Conservation (phyloP, 345 rosid genomes). For the Hirschfeldia incana region DNA sequence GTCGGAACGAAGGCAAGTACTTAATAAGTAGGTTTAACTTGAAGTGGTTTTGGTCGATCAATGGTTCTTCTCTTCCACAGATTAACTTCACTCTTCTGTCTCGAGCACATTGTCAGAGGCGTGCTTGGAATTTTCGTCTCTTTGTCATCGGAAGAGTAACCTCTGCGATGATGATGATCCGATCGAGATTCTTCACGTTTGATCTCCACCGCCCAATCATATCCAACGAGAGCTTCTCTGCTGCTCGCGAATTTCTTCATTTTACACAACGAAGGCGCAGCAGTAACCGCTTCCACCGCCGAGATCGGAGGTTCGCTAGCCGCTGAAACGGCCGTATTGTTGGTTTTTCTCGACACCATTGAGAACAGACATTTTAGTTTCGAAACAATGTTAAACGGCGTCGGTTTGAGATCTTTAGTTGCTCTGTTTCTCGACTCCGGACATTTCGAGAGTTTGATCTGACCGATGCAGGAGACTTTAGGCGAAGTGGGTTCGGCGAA, state of each 20-base stretch:
- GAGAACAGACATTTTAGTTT: slow-evolving; percentile 49
- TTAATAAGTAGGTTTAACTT: slow-evolving; percentile 33
- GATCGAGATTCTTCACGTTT: slow-evolving; percentile 10
- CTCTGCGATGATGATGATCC: neutral
- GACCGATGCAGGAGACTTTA: slow-evolving; percentile 89
- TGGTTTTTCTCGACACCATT: slow-evolving; percentile 35
- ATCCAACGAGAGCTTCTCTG: slow-evolving; percentile 48
- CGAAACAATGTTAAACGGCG: slow-evolving; percentile 18
- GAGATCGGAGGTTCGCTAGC: slow-evolving; percentile 33
- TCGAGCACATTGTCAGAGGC: slow-evolving; percentile 19
- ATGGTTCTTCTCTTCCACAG: slow-evolving; percentile 74
- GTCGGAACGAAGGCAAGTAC: neutral
- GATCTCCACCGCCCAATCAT: slow-evolving; percentile 67
- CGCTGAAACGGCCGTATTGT: neutral
- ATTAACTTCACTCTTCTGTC: slow-evolving; percentile 51
- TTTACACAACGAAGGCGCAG: slow-evolving; percentile 46
- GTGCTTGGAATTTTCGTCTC: slow-evolving; percentile 14
- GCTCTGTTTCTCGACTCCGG: slow-evolving; percentile 27
- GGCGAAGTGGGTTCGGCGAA: slow-evolving; percentile 81
- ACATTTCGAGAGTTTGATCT: slow-evolving; percentile 52
- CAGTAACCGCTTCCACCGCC: neutral
- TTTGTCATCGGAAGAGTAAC: neutral
- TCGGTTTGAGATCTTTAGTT: slow-evolving; percentile 8
- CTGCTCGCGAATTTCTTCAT: slow-evolving; percentile 76
- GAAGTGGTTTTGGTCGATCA: slow-evolving; percentile 70